These are phyloP conservation scores for Botrytis sinoallii DNA, from an alignment of 2,329 filamentous ascomycete genomes.

Conservation along the genomic window DNA sequence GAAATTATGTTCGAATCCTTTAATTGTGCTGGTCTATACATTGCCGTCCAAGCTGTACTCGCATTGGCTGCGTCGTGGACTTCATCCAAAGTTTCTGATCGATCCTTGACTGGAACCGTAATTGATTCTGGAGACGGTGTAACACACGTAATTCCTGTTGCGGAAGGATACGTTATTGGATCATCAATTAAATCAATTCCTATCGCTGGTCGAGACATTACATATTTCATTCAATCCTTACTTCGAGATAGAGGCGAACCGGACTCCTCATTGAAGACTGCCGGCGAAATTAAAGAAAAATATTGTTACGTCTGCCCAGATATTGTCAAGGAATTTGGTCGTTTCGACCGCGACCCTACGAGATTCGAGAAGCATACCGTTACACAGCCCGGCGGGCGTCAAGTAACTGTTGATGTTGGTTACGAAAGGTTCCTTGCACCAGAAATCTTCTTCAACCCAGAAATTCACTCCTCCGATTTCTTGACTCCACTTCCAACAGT, in stretches of 20 bases:
- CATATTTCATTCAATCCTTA: constrained; percentile 96
- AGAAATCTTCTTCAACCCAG: constrained; percentile 99
- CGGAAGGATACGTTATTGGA: constrained; percentile 97
- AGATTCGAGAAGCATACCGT: constrained; percentile 90
- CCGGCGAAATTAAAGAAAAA: constrained; percentile 97
- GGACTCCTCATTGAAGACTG: constrained; percentile 94
- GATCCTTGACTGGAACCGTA: constrained; percentile 93
- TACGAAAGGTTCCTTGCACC: constrained; percentile 98
- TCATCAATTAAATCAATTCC: constrained; percentile 99
- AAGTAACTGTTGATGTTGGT: constrained; percentile 84
- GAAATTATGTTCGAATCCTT: constrained; percentile 99
- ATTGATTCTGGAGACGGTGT: constrained; percentile 99
- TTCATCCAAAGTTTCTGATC: constrained; percentile 93
- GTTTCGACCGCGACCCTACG: constrained; percentile 89
- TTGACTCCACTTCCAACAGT: constrained; percentile 90
- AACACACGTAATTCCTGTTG: constrained; percentile 97
- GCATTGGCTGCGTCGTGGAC: constrained; percentile 98
- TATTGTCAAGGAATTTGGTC: constrained; percentile 96
- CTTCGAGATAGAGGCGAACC: constrained; percentile 94
- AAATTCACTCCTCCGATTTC: constrained; percentile 99
- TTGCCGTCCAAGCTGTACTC: constrained; percentile 95
- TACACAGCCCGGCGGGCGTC: constrained; percentile 78
- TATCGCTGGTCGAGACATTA: constrained; percentile 96
- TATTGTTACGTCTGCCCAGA: constrained; percentile 98
- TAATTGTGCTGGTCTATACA: constrained; percentile 98